Evolutionary conservation across 2,329 filamentous ascomycete species (phyloP), one percentile per base, ranked within the genome.

Genomic region (Claviceps paspali): DNA sequence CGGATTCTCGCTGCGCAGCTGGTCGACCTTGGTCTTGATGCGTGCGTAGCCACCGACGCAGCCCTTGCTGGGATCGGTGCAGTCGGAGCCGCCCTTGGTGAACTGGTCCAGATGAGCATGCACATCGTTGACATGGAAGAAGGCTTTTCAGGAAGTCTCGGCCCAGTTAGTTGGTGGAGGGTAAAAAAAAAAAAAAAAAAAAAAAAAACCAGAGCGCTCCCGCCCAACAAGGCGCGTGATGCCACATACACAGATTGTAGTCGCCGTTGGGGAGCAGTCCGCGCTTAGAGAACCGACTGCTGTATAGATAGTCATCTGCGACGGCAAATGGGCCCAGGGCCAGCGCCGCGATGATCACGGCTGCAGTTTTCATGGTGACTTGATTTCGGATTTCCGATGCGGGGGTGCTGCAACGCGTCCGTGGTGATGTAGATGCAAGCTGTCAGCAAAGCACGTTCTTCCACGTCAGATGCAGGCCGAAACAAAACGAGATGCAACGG

Each of bases 91-190:
- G 0, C 70, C 71, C 11, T 67, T 64, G 21, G 66, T 61, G 54
- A 73, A 80, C 52, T 79, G 56, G 49, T 79, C 75, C 14, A 80
- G 60, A 50, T 80, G 76, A 11, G 76, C 68, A 51, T 80, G 76
- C 11, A 80, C 72, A 50, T 80, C 76, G 49, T 80, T 80, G 61
- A 80, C 65, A 52, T 80, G 76, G 56, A 78, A 79, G 58, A 79
- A 78, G 6, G 74, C 61, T 64, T n/a, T n/a, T n/a, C n/a, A n/a
- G n/a, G n/a, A n/a, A n/a, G n/a, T n/a, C n/a, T n/a, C n/a, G n/a
- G n/a, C n/a, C n/a, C n/a, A n/a, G n/a, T n/a, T n/a, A n/a, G n/a
- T n/a, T n/a, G n/a, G n/a, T n/a, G n/a, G n/a, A n/a, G 11, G 5
- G 12, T 5, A 15, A 3, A 4, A 3, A 18, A 34, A 26, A 11